These are phyloP conservation scores for Rutstroemia sydowiana DNA, from an alignment of 2,329 filamentous ascomycete genomes.

Conservation along the genomic window DNA sequence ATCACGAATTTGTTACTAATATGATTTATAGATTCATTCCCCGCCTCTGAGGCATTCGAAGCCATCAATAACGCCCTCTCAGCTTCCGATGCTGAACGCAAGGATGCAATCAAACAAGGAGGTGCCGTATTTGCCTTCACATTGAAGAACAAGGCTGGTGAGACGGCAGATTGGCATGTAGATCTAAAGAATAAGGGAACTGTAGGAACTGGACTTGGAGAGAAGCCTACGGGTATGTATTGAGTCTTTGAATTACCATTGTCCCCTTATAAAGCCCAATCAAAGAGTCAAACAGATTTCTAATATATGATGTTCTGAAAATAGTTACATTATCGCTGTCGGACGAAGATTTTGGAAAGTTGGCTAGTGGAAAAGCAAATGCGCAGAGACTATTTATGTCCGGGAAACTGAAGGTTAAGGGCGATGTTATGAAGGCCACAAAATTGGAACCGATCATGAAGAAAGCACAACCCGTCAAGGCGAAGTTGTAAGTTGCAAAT, in stretches of 20 bases:
- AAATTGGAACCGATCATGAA: constrained; percentile 60
- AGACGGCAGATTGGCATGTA: constrained; percentile 85
- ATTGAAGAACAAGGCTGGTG: constrained; percentile 77
- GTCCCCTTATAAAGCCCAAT: background rate
- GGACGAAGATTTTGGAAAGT: constrained; percentile 78
- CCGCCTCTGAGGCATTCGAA: constrained; percentile 87
- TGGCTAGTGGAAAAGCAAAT: constrained; percentile 83
- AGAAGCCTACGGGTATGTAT: constrained; percentile 73
- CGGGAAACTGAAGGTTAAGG: constrained; percentile 98
- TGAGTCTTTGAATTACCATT: background rate
- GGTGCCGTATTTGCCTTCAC: constrained; percentile 85
- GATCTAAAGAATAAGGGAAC: constrained; percentile 87
- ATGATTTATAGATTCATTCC: constrained; percentile 62
- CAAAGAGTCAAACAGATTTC: background rate
- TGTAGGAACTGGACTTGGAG: constrained; percentile 69
- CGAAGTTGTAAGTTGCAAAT: constrained; percentile 2
- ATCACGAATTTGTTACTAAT: background rate
- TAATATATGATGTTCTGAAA: background rate
- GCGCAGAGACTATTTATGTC: constrained; percentile 90
- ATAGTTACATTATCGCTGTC: constrained; percentile 78
- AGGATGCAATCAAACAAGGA: constrained; percentile 84
- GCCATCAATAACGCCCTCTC: constrained; percentile 68
- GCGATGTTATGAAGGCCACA: constrained; percentile 97
- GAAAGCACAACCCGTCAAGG: constrained; percentile 4
- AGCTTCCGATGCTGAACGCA: constrained; percentile 62